Conservation (phyloP, 2,329 filamentous ascomycete genomes). For the Curvularia sp. region DNA sequence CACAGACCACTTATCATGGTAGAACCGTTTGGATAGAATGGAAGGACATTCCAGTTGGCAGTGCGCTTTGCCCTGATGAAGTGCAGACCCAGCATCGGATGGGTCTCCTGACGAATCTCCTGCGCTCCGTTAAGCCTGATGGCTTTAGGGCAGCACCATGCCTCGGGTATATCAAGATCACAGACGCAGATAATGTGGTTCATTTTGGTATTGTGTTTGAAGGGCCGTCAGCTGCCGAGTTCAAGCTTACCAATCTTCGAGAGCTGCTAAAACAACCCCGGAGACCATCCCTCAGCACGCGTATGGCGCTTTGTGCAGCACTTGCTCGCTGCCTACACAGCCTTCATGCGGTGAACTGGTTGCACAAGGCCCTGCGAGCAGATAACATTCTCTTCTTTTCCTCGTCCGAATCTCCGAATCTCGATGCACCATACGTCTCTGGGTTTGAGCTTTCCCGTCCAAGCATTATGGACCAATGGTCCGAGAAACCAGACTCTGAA, state of each 20-base stretch:
- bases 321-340: conserved; percentile 27
- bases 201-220: not conserved
- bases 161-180: not conserved
- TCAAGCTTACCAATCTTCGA: not conserved
- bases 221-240: not conserved
- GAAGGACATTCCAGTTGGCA: not conserved
- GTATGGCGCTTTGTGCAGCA: not conserved
- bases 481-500: conserved; percentile 57
- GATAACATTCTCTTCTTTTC: conserved; percentile 63
- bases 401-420: conserved; percentile 42
- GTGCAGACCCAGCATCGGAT: not conserved
- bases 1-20: not conserved
- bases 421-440: conserved; percentile 55
- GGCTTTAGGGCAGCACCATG: not conserved
- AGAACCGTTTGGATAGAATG: not conserved
- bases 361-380: conserved; percentile 65
- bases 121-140: not conserved
- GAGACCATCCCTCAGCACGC: not conserved
- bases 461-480: conserved; percentile 58
- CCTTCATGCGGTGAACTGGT: conserved; percentile 63
- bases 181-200: not conserved
- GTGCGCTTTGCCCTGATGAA: not conserved
- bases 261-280: not conserved
- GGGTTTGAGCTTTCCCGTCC: conserved; percentile 65
- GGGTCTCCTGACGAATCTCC: not conserved